Evolutionary conservation across 2,329 filamentous ascomycete genomes (phyloP).

Genomic region (Xylaria sp.): DNA sequence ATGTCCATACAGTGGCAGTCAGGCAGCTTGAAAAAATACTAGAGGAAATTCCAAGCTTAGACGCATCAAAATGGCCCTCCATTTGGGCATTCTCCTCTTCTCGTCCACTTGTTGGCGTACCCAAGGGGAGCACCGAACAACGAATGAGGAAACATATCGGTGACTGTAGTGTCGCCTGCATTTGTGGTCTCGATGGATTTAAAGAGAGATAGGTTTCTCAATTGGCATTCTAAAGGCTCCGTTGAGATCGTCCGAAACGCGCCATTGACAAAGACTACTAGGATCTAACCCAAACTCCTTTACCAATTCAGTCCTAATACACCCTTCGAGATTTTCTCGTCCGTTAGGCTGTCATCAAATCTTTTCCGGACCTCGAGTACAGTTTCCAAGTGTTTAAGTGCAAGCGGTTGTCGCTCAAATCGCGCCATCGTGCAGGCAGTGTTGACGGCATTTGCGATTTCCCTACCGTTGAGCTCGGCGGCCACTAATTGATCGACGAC

Average conservation of each 20-base stretch:
- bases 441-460: conserved; percentile 45
- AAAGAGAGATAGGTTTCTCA: conserved; percentile 21
- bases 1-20: conserved; percentile 62
- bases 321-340: background rate
- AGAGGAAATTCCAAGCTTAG: conserved; percentile 42
- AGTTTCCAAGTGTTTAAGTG: conserved; percentile 43
- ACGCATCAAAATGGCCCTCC: conserved; percentile 45
- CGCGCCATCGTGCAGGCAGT: conserved; percentile 45
- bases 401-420: conserved; percentile 39
- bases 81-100: conserved; percentile 49
- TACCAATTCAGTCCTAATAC: background rate
- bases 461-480: conserved; percentile 42
- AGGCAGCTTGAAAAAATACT: conserved; percentile 67
- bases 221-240: background rate
- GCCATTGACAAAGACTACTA: background rate
- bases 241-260: background rate
- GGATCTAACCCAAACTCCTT: background rate
- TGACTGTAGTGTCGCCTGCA: conserved; percentile 45
- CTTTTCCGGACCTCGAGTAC: conserved; percentile 42
- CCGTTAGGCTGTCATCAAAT: conserved; percentile 41
- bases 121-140: conserved; percentile 35
- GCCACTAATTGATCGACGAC: conserved; percentile 31
- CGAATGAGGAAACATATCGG: conserved; percentile 47
- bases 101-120: conserved; percentile 46
- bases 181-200: conserved; percentile 45